Evolutionary conservation across 2,329 filamentous ascomycete genomes (phyloP), one percentile per base, ranked within the genome.

Genomic region (Colletotrichum gloeosporioides): DNA sequence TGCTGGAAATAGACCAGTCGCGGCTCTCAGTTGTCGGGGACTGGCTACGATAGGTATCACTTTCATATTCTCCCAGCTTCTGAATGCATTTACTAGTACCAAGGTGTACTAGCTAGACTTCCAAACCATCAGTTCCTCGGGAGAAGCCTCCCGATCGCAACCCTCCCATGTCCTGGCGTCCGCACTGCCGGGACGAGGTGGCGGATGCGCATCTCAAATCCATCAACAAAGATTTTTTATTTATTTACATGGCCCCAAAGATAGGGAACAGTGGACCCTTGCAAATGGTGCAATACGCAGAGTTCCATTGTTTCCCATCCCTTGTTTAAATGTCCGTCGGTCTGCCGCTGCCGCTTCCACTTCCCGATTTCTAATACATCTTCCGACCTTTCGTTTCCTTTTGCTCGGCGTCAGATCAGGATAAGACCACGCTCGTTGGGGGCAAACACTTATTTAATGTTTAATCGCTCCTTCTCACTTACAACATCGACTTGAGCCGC

Each of bases 211-310:
- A 25, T 29, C 29, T 18, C 18, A 12, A 63, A 44, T 53, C 27
- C 36, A 34, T 70, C 53, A 27, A 63, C 59, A 70, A 63, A 71
- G 69, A 71, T 7, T 13, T 49, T 36, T 63, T 16, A n/a, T 18
- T 7, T 15, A 13, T 31, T 22, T 31, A 22, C 55, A 29, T 12
- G 15, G 18, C 55, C n/a, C 55, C 55, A 73, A 63, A 44, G 39
- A 73, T 57, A 25, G 57, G 27, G 64, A 76, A 34, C 44, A 69
- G 73, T 73, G 73, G 73, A 39, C 22, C 64, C 63, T 18, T 34
- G 39, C 22, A 22, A 63, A 66, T 76, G 73, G 70, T 76, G 70
- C 34, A 69, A 76, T 68, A 62, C 27, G 29, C 34, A 22, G 34
- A 44, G 25, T 29, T 53, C 63, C 32, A 61, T 64, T 18, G 31